Evolutionary conservation across 2,329 filamentous ascomycete genomes (phyloP).

Genomic region (Penicillium brevicompactum): DNA sequence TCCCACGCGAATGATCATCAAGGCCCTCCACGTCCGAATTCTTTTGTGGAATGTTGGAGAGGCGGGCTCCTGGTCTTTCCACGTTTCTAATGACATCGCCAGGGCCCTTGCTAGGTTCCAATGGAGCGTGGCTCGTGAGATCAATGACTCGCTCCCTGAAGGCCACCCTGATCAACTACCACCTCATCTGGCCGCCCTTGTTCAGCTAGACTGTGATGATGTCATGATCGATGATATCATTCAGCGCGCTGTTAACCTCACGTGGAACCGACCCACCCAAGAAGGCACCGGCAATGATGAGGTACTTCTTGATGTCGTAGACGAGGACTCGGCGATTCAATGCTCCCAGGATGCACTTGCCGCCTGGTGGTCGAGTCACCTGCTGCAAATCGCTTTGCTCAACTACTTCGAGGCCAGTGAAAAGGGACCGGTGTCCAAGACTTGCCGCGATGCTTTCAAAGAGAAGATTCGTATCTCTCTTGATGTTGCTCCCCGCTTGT

Average conservation of each 20-base stretch:
- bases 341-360: slow-evolving; percentile 88
- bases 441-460: slow-evolving; percentile 47
- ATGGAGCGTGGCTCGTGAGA: slow-evolving; percentile 78
- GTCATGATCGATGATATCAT: slow-evolving; percentile 77
- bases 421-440: slow-evolving; percentile 46
- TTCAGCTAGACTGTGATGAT: slow-evolving; percentile 78
- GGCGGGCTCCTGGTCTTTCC: slow-evolving; percentile 64
- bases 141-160: slow-evolving; percentile 51
- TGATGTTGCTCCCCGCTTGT: slow-evolving; percentile 74
- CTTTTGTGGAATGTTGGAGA: slow-evolving; percentile 78
- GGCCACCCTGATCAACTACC: slow-evolving; percentile 69
- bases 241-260: slow-evolving; percentile 84
- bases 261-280: slow-evolving; percentile 79
- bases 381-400: slow-evolving; percentile 69
- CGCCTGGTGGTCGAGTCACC: slow-evolving; percentile 82
- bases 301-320: slow-evolving; percentile 77
- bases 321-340: slow-evolving; percentile 80
- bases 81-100: slow-evolving; percentile 68
- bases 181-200: slow-evolving; percentile 71
- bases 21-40: slow-evolving; percentile 87
- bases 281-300: slow-evolving; percentile 65
- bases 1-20: slow-evolving; percentile 82
- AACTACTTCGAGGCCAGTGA: slow-evolving; percentile 61
- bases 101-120: slow-evolving; percentile 72
- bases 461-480: slow-evolving; percentile 68